Conservation (phyloP, 768 basidiomycete species). For the Podaxis sp. region DNA sequence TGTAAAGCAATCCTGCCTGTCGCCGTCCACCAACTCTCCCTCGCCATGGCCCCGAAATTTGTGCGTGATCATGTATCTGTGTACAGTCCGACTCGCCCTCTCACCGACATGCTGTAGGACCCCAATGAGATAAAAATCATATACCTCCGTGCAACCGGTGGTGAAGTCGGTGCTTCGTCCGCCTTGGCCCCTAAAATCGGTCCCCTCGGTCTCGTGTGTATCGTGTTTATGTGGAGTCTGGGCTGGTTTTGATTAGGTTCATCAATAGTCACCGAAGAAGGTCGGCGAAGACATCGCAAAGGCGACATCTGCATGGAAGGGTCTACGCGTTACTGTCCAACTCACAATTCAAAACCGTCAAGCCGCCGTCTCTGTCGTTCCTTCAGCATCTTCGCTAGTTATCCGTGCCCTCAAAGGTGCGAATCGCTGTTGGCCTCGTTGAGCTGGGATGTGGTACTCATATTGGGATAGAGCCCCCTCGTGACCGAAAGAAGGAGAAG, state of each 20-base stretch:
- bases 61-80: slow-evolving; percentile 1
- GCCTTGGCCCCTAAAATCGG: slow-evolving; percentile 99
- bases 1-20: background rate
- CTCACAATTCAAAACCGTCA: slow-evolving; percentile 99
- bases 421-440: slow-evolving; percentile 18
- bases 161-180: slow-evolving; percentile 98
- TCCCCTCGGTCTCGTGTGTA: slow-evolving; percentile 95
- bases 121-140: slow-evolving; percentile 98
- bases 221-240: background rate
- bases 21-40: slow-evolving; percentile 15
- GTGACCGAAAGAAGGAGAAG: slow-evolving; percentile 99
- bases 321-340: slow-evolving; percentile 98
- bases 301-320: slow-evolving; percentile 97
- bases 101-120: slow-evolving; percentile 53
- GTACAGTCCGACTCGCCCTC: slow-evolving; percentile 6
- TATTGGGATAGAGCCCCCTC: slow-evolving; percentile 78
- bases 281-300: slow-evolving; percentile 99
- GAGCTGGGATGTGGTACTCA: background rate
- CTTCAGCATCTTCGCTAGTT: slow-evolving; percentile 95
- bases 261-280: slow-evolving; percentile 92
- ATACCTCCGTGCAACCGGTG: slow-evolving; percentile 96
- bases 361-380: slow-evolving; percentile 94
- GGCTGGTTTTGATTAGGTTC: background rate
- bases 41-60: slow-evolving; percentile 24
- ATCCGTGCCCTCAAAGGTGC: slow-evolving; percentile 96